These are phyloP conservation scores for Phytophthora podocarpi DNA, from an alignment of 352 stramenopile genomes.

Conservation along the genomic window DNA sequence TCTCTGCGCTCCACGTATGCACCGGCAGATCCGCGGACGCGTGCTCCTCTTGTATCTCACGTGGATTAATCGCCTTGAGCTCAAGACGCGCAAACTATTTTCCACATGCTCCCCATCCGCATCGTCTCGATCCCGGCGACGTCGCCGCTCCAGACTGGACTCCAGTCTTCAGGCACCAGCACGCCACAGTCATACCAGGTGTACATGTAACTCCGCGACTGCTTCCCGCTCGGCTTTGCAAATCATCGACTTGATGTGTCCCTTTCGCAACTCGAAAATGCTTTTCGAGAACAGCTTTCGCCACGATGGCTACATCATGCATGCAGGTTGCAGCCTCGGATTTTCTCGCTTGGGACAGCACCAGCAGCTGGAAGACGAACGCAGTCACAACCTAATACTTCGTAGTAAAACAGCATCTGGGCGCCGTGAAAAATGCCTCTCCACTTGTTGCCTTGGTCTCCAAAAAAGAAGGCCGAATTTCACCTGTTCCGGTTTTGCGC, in stretches of 20 bases:
- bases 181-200: slow-evolving; percentile 20
- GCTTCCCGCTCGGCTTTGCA: slow-evolving; percentile 22
- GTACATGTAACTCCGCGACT: too few relatives aligned
- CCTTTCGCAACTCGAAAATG: slow-evolving; percentile 6
- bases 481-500: slow-evolving; percentile 18
- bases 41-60: neutral
- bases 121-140: too few relatives aligned
- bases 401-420: too few relatives aligned
- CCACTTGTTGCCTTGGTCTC: slow-evolving; percentile 5
- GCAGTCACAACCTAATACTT: neutral
- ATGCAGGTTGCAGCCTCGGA: too few relatives aligned
- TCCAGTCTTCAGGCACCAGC: too few relatives aligned
- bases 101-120: neutral
- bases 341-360: slow-evolving; percentile 24
- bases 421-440: neutral
- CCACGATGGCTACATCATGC: too few relatives aligned
- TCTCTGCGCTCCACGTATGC: slow-evolving; percentile 20
- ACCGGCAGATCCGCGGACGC: slow-evolving; percentile 19
- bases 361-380: slow-evolving; percentile 20
- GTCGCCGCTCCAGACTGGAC: too few relatives aligned
- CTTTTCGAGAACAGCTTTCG: too few relatives aligned
- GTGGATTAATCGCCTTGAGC: slow-evolving; percentile 20
- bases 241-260: slow-evolving; percentile 35
- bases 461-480: slow-evolving; percentile 14
- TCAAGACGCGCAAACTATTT: slow-evolving; percentile 6